A percentile compares a stretch with the other conserved stretches of the same genome.
Evolutionary conservation across 139 green algal species (phyloP).

Genomic region (Protoeuglena noctilucae): DNA sequence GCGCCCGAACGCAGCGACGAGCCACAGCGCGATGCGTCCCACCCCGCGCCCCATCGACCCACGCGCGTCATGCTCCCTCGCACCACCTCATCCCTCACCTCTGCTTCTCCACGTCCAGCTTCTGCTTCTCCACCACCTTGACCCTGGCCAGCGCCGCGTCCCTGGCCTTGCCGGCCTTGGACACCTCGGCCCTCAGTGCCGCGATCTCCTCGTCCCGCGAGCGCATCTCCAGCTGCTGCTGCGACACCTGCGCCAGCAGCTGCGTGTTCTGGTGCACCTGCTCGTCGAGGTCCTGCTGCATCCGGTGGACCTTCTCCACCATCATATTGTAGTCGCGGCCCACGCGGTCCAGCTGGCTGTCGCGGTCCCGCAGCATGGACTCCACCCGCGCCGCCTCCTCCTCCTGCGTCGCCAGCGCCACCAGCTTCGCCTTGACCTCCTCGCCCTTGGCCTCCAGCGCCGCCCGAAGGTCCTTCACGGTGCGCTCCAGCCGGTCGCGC

Average conservation of each 20-base stretch:
- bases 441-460: conserved; percentile 40
- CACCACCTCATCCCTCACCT: conserved; percentile 24
- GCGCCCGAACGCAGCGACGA: too few species aligned
- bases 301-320: conserved; percentile 65
- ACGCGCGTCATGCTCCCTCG: too few species aligned
- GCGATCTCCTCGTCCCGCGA: conserved; percentile 64
- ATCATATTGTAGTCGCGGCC: conserved; percentile 75
- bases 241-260: conserved; percentile 63
- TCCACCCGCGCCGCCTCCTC: conserved; percentile 39
- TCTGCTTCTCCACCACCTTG: conserved; percentile 34
- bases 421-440: conserved; percentile 62
- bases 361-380: conserved; percentile 44
- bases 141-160: conserved; percentile 31
- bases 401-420: conserved; percentile 26
- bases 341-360: conserved; percentile 43
- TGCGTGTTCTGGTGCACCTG: conserved; percentile 73
- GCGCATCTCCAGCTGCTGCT: conserved; percentile 67
- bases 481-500: conserved; percentile 18
- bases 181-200: conserved; percentile 39
- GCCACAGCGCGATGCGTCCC: too few species aligned
- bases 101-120: conserved; percentile 34
- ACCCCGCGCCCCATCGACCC: too few species aligned
- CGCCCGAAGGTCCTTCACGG: conserved; percentile 47
- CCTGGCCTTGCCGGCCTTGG: conserved; percentile 41
- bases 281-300: conserved; percentile 77